Conservation (phyloP, 1,139 yeast genomes). For the Pichia sp. region DNA sequence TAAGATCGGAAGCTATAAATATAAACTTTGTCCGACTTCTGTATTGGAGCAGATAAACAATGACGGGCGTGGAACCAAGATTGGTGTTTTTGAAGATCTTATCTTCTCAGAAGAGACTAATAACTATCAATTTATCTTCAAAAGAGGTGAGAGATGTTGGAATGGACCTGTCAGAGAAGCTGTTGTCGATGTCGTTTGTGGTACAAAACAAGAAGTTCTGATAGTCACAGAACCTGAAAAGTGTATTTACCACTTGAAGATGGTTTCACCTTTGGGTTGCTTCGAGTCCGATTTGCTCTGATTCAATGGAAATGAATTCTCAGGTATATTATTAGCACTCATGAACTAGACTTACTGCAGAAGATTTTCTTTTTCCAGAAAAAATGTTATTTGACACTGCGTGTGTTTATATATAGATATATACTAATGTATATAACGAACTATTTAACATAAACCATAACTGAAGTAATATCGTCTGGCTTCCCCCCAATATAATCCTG, state of each 20-base stretch:
- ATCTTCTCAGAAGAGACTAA: conserved; percentile 29
- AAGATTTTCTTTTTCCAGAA: too few species aligned
- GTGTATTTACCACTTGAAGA: conserved; percentile 67
- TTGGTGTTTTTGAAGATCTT: conserved; percentile 49
- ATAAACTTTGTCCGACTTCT: conserved; percentile 58
- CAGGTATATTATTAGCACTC: background rate
- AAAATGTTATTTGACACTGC: background rate
- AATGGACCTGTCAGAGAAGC: conserved; percentile 86
- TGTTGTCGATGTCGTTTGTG: conserved; percentile 62
- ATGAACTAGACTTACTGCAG: too few species aligned
- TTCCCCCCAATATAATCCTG: conserved; percentile 83
- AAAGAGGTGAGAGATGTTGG: conserved; percentile 86
- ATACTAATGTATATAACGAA: background rate
- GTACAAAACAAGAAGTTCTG: conserved; percentile 49
- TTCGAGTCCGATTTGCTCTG: conserved; percentile 20
- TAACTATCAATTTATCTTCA: conserved; percentile 42
- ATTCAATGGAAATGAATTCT: background rate
- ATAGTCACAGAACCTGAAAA: conserved; percentile 84
- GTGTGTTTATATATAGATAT: background rate
- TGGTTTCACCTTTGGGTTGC: conserved; percentile 73
- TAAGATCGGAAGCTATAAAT: conserved; percentile 64
- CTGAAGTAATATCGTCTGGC: conserved; percentile 88
- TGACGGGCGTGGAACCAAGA: conserved; percentile 41
- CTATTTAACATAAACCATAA: conserved; percentile 57
- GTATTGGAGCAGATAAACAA: conserved; percentile 54